Percentiles rank a stretch among this genome's conserved stretches.
These are phyloP conservation scores for Penicillium sp. DNA, from an alignment of 2,329 filamentous ascomycete genomes.

Conservation along the genomic window DNA sequence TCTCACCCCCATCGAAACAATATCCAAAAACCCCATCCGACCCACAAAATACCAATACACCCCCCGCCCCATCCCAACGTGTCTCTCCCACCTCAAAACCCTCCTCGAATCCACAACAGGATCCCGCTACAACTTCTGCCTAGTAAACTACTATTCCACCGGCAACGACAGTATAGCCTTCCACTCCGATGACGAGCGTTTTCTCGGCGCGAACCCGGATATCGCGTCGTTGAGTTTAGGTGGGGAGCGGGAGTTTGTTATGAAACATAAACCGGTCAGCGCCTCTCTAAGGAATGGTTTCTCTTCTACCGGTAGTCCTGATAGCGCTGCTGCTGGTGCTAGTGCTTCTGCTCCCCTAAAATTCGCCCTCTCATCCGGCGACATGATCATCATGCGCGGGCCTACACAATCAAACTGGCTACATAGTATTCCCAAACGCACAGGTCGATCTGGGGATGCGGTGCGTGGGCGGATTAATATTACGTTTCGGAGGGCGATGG, in stretches of 20 bases:
- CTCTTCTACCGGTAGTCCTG: neutral
- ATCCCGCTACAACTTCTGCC: slow-evolving; percentile 76
- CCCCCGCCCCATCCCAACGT: slow-evolving; percentile 74
- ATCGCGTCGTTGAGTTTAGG: slow-evolving; percentile 79
- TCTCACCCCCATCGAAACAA: slow-evolving; percentile 48
- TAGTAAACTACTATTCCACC: slow-evolving; percentile 83
- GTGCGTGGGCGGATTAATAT: slow-evolving; percentile 76
- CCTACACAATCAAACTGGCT: slow-evolving; percentile 77
- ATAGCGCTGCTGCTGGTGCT: too few species aligned
- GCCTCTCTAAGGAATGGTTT: neutral
- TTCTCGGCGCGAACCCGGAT: slow-evolving; percentile 70
- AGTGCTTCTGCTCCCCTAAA: slow-evolving; percentile 50
- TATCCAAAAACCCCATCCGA: slow-evolving; percentile 49
- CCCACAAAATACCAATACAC: slow-evolving; percentile 62
- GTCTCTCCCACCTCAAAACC: slow-evolving; percentile 67
- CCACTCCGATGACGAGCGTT: slow-evolving; percentile 80
- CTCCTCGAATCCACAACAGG: slow-evolving; percentile 70
- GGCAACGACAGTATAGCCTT: slow-evolving; percentile 79
- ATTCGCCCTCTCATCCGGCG: slow-evolving; percentile 66
- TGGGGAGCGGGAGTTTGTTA: slow-evolving; percentile 73
- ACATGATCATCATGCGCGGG: slow-evolving; percentile 81
- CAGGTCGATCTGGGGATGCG: slow-evolving; percentile 60
- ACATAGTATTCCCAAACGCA: slow-evolving; percentile 78
- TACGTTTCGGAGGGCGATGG: slow-evolving; percentile 74
- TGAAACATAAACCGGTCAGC: slow-evolving; percentile 73